Evolutionary conservation across 331 rosid genomes (phyloP).

Genomic region (Pyrus hybrid): DNA sequence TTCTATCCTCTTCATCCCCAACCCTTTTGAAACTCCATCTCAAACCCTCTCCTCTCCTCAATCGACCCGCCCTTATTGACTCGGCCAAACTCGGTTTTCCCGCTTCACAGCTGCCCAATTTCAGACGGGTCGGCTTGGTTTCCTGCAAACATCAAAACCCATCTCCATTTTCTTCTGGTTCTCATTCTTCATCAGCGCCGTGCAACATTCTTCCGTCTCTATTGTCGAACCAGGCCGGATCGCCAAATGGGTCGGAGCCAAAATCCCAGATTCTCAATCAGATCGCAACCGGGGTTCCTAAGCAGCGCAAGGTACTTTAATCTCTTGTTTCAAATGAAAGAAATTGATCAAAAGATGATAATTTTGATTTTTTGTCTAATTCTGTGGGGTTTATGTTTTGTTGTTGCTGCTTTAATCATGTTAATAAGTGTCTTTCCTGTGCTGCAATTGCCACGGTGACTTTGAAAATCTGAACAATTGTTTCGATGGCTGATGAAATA

Average conservation of each 20-base stretch:
- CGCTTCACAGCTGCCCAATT: slow-evolving; percentile 3
- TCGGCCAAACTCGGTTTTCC: slow-evolving; percentile 17
- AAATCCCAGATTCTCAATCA: slow-evolving; percentile 31
- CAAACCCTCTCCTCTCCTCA: slow-evolving; percentile 21
- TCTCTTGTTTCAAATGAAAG: background rate
- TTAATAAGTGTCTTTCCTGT: background rate
- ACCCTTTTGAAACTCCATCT: slow-evolving; percentile 31
- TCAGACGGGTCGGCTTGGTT: slow-evolving; percentile 11
- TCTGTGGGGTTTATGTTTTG: background rate
- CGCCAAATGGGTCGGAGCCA: slow-evolving; percentile 18
- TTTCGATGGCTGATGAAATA: background rate
- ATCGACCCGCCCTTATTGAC: slow-evolving; percentile 30
- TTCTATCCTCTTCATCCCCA: slow-evolving; percentile 57
- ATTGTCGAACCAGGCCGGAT: slow-evolving; percentile 19
- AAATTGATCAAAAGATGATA: background rate
- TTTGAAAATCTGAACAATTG: background rate
- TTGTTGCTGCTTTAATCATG: background rate
- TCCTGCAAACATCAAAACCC: slow-evolving; percentile 20
- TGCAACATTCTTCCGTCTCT: slow-evolving; percentile 12
- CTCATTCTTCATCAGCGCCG: slow-evolving; percentile 14
- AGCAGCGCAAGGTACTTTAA: slow-evolving; percentile 45
- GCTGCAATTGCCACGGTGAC: background rate
- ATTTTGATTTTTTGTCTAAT: background rate
- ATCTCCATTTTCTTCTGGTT: slow-evolving; percentile 12
- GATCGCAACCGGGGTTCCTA: slow-evolving; percentile 24